These are phyloP conservation scores for Hydnum rufescens DNA, from an alignment of 768 basidiomycete species.

Conservation along the genomic window DNA sequence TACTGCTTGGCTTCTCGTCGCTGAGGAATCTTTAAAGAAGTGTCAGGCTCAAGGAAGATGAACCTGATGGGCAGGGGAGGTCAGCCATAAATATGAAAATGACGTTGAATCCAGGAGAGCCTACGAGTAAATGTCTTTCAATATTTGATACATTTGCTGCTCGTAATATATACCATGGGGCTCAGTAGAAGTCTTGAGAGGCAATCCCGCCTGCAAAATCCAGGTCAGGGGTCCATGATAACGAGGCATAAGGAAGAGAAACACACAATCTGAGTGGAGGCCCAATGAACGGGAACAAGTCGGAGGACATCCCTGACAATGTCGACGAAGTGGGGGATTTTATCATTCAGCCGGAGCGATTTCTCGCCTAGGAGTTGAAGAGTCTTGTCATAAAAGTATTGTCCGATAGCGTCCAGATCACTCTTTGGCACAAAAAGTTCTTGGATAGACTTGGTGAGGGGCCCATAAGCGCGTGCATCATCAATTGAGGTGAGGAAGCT, in stretches of 20 bases:
- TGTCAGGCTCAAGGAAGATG: conserved; percentile 1
- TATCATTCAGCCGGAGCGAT: conserved; percentile 18
- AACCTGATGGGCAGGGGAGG: neutral
- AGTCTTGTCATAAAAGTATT: conserved; percentile 13
- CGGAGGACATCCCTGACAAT: conserved; percentile 52
- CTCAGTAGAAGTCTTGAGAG: neutral
- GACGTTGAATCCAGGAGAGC: neutral
- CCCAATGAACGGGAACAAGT: conserved; percentile 38
- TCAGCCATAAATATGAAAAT: neutral
- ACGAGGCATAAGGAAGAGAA: neutral
- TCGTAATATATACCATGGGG: conserved; percentile 6
- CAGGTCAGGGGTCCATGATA: neutral
- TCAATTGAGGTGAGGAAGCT: neutral
- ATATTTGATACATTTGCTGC: conserved; percentile 4
- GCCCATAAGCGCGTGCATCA: neutral
- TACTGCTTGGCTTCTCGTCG: neutral
- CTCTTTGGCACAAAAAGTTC: conserved; percentile 7
- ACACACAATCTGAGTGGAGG: conserved; percentile 29
- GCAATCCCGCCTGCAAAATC: conserved; percentile 4
- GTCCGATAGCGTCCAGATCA: conserved; percentile 4
- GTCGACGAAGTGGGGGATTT: conserved; percentile 26
- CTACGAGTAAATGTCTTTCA: conserved; percentile 3
- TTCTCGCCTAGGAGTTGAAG: conserved; percentile 16
- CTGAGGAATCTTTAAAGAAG: neutral
- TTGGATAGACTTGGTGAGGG: conserved; percentile 6